Conservation (phyloP, 306 rosid genomes). For the Cotoneaster glaucophyllus region DNA sequence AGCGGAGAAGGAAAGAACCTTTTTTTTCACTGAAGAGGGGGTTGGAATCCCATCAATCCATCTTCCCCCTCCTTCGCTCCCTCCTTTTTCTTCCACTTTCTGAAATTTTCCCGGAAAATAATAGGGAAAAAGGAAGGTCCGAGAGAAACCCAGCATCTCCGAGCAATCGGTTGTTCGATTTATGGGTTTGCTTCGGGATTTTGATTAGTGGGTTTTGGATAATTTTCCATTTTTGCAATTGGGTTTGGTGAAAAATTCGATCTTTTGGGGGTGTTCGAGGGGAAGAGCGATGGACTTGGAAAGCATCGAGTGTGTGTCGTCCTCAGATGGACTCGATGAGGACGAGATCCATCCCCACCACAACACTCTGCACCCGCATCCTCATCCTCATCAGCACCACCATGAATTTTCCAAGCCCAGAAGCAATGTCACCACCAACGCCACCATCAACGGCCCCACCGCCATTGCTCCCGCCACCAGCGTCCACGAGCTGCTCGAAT, state of each 20-base stretch:
- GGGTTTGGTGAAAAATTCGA: not conserved
- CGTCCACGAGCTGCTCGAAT: conserved; percentile 90
- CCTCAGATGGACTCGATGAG: conserved; percentile 73
- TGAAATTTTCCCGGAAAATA: conserved; percentile 3
- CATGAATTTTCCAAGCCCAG: conserved; percentile 70
- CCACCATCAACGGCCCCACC: conserved; percentile 33
- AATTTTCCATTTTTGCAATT: not conserved
- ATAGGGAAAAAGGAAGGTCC: not conserved
- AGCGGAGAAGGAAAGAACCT: conserved; percentile 51
- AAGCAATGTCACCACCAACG: conserved; percentile 42
- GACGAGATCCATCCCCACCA: conserved; percentile 80
- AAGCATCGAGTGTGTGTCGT: conserved; percentile 82
- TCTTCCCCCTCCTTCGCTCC: conserved; percentile 1
- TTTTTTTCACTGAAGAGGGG: conserved; percentile 21
- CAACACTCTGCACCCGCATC: conserved; percentile 38
- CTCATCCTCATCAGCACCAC: conserved; percentile 52
- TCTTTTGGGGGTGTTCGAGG: not conserved
- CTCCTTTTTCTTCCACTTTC: conserved; percentile 18
- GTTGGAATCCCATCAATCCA: conserved; percentile 33
- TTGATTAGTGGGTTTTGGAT: not conserved
- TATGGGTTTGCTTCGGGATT: not conserved
- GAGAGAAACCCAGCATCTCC: not conserved
- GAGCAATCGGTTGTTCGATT: not conserved
- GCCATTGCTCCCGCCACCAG: conserved; percentile 83
- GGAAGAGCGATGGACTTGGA: conserved; percentile 59